Conservation (phyloP, 2,329 filamentous ascomycete genomes). For the Hymenoscyphus infarciens region DNA sequence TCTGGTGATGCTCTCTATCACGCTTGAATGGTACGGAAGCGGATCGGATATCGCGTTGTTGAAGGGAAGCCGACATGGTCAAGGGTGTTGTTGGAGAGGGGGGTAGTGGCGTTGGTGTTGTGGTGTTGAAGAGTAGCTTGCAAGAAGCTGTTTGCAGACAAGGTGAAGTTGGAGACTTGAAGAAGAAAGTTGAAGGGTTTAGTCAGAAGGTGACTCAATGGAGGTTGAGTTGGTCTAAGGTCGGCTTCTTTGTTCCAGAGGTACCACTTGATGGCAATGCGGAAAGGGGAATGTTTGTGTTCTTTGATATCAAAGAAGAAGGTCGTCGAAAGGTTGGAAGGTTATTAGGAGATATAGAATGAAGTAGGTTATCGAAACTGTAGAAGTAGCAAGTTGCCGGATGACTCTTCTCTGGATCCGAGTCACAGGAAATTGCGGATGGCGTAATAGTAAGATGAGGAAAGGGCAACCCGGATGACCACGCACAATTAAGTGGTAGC, state of each 20-base stretch:
- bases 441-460: conserved; percentile 11
- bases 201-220: conserved; percentile 10
- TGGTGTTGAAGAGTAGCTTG: neutral
- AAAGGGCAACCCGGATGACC: conserved; percentile 16
- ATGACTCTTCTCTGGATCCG: conserved; percentile 20
- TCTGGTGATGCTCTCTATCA: conserved; percentile 31
- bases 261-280: neutral
- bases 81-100: conserved; percentile 17
- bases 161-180: conserved; percentile 8
- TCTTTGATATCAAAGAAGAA: conserved; percentile 6
- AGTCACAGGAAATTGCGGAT: neutral
- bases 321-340: conserved; percentile 9
- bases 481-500: conserved; percentile 29
- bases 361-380: conserved; percentile 18
- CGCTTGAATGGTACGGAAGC: conserved; percentile 30
- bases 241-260: conserved; percentile 12
- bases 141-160: neutral
- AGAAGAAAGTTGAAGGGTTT: neutral
- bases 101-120: neutral
- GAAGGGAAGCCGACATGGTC: conserved; percentile 19
- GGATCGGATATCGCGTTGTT: conserved; percentile 33
- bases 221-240: neutral
- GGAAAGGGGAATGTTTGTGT: neutral
- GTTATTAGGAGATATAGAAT: conserved; percentile 16
- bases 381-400: conserved; percentile 24